Percentiles rank a stretch among this genome's conserved stretches.
Conservation (phyloP, 805 yeast genomes). For the Metschnikowia shivogae region DNA sequence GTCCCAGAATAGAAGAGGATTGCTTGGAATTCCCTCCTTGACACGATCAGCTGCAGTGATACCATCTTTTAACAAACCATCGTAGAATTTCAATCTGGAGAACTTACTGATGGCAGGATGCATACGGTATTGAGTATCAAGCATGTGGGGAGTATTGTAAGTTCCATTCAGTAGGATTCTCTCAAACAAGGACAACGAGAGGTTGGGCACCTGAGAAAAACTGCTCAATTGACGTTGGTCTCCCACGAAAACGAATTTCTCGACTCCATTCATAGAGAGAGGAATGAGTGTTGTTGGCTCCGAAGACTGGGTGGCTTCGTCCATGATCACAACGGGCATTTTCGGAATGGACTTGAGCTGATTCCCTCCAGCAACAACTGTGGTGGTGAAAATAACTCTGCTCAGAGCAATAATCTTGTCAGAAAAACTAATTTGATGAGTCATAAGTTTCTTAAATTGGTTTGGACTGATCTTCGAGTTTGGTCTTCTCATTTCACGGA, state of each 20-base stretch:
- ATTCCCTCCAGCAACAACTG: slow-evolving; percentile 63
- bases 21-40: slow-evolving; percentile 40
- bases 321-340: slow-evolving; percentile 69
- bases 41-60: slow-evolving; percentile 49
- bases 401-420: slow-evolving; percentile 48
- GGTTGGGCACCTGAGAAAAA: slow-evolving; percentile 62
- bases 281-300: slow-evolving; percentile 72
- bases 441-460: slow-evolving; percentile 48
- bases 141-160: slow-evolving; percentile 58
- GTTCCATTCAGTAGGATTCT: slow-evolving; percentile 60
- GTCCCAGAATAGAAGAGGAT: slow-evolving; percentile 61
- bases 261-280: slow-evolving; percentile 59
- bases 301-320: slow-evolving; percentile 74
- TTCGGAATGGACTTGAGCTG: slow-evolving; percentile 52
- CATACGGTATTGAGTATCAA: slow-evolving; percentile 68
- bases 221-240: slow-evolving; percentile 74
- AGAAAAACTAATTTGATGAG: slow-evolving; percentile 40
- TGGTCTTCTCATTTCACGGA: slow-evolving; percentile 37
- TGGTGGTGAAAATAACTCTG: slow-evolving; percentile 64
- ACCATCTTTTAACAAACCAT: slow-evolving; percentile 52
- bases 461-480: slow-evolving; percentile 23
- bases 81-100: slow-evolving; percentile 51
- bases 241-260: slow-evolving; percentile 67
- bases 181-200: slow-evolving; percentile 66
- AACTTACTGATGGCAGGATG: slow-evolving; percentile 60